These are phyloP conservation scores for Epichloe brachyelytri DNA, from an alignment of 2,329 filamentous ascomycete species.

Conservation along the genomic window DNA sequence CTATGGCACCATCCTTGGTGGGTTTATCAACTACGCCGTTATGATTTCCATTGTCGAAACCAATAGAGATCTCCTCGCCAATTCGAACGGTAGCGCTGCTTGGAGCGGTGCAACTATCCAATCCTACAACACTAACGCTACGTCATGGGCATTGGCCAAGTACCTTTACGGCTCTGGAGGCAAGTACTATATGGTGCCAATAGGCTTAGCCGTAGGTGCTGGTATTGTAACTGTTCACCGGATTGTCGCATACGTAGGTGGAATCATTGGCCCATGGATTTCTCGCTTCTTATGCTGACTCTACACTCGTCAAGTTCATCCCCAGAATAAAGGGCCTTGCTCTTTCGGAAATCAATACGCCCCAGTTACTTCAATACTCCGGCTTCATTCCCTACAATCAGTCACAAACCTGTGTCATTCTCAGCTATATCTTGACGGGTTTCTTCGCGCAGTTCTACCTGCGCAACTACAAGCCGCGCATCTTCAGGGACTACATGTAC, in stretches of 20 bases:
- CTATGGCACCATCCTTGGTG: constrained; percentile 26
- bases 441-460: constrained; percentile 40
- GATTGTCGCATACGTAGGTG: background rate
- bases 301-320: background rate
- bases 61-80: constrained; percentile 27
- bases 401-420: constrained; percentile 41
- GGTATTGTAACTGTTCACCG: constrained; percentile 10
- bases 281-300: background rate
- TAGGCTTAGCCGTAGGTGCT: constrained; percentile 29
- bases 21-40: constrained; percentile 32
- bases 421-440: constrained; percentile 30
- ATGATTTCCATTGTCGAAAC: constrained; percentile 31
- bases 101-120: constrained; percentile 37
- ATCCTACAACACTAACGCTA: constrained; percentile 26
- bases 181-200: constrained; percentile 24
- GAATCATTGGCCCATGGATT: background rate
- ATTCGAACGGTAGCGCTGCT: constrained; percentile 27
- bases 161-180: constrained; percentile 27
- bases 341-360: constrained; percentile 2
- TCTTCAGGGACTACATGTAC: constrained; percentile 42
- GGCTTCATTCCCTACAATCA: constrained; percentile 10
- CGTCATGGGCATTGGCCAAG: constrained; percentile 22
- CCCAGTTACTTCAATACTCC: constrained; percentile 4
- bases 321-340: background rate
- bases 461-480: constrained; percentile 35